phyloP scores from a whole-genome alignment of 2,329 filamentous ascomycete genomes.

The Dactylellina sp. region DNA sequence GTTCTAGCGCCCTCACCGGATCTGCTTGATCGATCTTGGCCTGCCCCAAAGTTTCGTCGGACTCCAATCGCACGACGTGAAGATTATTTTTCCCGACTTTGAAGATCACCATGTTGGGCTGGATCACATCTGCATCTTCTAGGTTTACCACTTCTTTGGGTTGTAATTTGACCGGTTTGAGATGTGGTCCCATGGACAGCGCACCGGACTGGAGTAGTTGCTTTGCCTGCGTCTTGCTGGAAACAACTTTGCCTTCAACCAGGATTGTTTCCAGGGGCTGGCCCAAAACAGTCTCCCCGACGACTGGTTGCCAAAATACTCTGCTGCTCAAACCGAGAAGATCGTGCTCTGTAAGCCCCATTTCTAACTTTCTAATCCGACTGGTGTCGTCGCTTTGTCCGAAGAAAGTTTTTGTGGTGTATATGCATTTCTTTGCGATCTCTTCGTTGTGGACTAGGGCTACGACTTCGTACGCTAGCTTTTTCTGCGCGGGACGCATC shows the following conservation, averaged over 20 bases:
- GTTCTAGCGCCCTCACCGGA: not conserved
- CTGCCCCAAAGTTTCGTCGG: not conserved
- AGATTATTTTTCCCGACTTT: slow-evolving; percentile 50
- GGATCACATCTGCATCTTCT: slow-evolving; percentile 21
- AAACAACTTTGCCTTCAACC: slow-evolving; percentile 11
- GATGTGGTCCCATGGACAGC: slow-evolving; percentile 40
- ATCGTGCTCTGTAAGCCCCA: slow-evolving; percentile 9
- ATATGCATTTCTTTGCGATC: slow-evolving; percentile 73
- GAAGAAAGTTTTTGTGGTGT: slow-evolving; percentile 53
- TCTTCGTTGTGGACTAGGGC: slow-evolving; percentile 79
- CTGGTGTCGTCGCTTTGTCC: slow-evolving; percentile 13
- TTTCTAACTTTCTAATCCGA: not conserved
- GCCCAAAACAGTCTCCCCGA: slow-evolving; percentile 2
- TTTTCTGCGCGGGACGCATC: slow-evolving; percentile 82
- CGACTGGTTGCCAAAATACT: slow-evolving; percentile 29
- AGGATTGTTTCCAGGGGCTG: slow-evolving; percentile 33
- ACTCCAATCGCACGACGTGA: slow-evolving; percentile 28
- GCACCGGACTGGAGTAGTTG: slow-evolving; percentile 33
- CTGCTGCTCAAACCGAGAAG: slow-evolving; percentile 24
- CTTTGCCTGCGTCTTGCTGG: slow-evolving; percentile 31
- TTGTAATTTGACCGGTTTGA: slow-evolving; percentile 28
- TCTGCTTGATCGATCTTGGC: slow-evolving; percentile 12
- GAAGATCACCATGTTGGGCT: slow-evolving; percentile 18
- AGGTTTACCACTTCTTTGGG: slow-evolving; percentile 3
- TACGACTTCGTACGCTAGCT: slow-evolving; percentile 83